Evolutionary conservation across 352 stramenopile species (phyloP).

Genomic region (Albugo laibachii): DNA sequence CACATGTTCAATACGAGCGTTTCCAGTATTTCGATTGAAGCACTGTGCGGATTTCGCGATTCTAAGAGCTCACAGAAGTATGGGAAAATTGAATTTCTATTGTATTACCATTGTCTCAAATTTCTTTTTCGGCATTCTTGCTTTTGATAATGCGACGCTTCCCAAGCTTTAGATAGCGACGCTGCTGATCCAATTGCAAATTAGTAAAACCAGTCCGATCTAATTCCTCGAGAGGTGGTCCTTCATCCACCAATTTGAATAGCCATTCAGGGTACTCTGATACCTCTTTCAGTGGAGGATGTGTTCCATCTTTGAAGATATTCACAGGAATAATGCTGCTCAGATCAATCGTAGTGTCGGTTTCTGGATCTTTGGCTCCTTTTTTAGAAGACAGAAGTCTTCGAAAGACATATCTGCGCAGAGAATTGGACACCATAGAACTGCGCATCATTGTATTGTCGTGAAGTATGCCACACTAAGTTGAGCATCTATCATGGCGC

Average conservation of each 20-base stretch:
- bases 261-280: constrained; percentile 71
- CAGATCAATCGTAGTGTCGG: constrained; percentile 60
- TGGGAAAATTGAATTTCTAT: no score
- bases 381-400: constrained; percentile 6
- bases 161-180: constrained; percentile 48
- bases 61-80: no score
- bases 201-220: constrained; percentile 66
- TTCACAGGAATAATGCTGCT: constrained; percentile 58
- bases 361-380: constrained; percentile 29
- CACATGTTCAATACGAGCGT: no score
- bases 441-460: no score
- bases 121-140: constrained; percentile 45
- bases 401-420: no score
- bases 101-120: no score
- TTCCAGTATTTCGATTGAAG: no score
- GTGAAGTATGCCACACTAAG: not conserved
- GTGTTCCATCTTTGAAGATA: constrained; percentile 66
- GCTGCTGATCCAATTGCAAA: constrained; percentile 51
- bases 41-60: no score
- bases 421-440: no score
- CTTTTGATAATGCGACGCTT: constrained; percentile 52
- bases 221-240: constrained; percentile 55
- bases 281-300: constrained; percentile 64
- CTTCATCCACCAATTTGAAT: constrained; percentile 52
- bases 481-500: constrained; percentile 22